Evolutionary conservation across 768 basidiomycete genomes (phyloP).

Genomic region (Postia placenta): DNA sequence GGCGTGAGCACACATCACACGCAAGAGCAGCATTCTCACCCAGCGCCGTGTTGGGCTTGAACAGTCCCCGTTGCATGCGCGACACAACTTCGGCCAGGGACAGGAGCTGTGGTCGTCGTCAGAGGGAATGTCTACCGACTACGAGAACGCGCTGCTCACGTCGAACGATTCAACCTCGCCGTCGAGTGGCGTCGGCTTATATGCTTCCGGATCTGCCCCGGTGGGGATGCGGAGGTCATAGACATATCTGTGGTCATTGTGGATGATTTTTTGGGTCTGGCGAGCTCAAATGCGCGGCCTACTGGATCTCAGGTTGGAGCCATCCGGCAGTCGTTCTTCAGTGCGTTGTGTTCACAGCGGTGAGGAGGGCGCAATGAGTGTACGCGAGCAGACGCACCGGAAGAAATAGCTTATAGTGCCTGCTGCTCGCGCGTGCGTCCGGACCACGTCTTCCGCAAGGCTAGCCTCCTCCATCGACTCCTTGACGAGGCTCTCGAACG

Average conservation of each 20-base stretch:
- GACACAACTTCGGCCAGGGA: conserved; percentile 53
- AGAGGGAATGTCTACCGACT: not conserved
- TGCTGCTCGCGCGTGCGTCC: conserved; percentile 47
- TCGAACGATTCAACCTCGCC: conserved; percentile 95
- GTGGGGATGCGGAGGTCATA: conserved; percentile 77
- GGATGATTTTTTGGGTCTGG: not conserved
- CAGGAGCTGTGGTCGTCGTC: conserved; percentile 45
- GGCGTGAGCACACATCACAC: not conserved
- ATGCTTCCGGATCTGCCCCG: conserved; percentile 36
- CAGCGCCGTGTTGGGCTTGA: conserved; percentile 91
- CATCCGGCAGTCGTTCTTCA: conserved; percentile 59
- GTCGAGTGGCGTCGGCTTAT: conserved; percentile 71
- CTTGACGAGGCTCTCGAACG: conserved; percentile 75
- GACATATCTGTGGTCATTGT: conserved; percentile 50
- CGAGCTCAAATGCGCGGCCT: conserved; percentile 20
- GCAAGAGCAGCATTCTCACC: conserved; percentile 38
- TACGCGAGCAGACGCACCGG: conserved; percentile 34
- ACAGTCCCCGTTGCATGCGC: conserved; percentile 62
- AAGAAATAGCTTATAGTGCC: conserved; percentile 83
- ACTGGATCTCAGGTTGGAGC: conserved; percentile 88
- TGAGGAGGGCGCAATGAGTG: too few relatives aligned
- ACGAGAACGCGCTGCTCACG: conserved; percentile 32
- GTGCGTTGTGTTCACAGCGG: not conserved
- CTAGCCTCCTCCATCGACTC: conserved; percentile 95
- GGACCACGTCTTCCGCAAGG: conserved; percentile 59